Conservation (phyloP, 129 eudicot species). For the Saussurea involucrata region DNA sequence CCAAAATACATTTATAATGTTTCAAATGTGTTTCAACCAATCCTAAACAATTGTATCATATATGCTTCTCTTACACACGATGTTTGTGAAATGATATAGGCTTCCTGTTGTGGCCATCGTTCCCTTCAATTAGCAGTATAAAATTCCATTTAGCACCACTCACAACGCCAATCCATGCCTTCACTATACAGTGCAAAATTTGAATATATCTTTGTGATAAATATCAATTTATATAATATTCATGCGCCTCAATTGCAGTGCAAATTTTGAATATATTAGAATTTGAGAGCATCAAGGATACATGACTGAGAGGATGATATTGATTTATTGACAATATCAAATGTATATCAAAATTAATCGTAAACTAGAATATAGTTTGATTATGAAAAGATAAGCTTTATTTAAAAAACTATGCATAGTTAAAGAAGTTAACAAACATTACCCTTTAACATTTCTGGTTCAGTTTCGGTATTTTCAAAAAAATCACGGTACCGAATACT, state of each 20-base stretch:
- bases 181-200: not conserved
- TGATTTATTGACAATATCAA: no score
- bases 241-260: not conserved
- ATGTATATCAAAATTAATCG: no score
- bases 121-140: conserved; percentile 37
- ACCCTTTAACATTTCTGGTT: no score
- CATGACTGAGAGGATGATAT: not conserved
- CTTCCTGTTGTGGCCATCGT: conserved; percentile 57
- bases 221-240: not conserved
- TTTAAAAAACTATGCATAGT: no score
- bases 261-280: not conserved
- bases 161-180: not conserved
- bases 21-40: no score
- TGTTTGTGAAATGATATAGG: conserved; percentile 18
- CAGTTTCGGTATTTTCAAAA: no score
- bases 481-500: no score
- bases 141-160: conserved; percentile 7
- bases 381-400: no score
- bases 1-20: no score
- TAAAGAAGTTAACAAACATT: no score
- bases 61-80: conserved; percentile 56
- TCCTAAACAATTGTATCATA: conserved; percentile 44
- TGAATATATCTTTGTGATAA: not conserved
- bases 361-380: no score
- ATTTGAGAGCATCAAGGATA: not conserved